phyloP scores from a whole-genome alignment of 441 rosid species.

The Biscutella auriculata region DNA sequence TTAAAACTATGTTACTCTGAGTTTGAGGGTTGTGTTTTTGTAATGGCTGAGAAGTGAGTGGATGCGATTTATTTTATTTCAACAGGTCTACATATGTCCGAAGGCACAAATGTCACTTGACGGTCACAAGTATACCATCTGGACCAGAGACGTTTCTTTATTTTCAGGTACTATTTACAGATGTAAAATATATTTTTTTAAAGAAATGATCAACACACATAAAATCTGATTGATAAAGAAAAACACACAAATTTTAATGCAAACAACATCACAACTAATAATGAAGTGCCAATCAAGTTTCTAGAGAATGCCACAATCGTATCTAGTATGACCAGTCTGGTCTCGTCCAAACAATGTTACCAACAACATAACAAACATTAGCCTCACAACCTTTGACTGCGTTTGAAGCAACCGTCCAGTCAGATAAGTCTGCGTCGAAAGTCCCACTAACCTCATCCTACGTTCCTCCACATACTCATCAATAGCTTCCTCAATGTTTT shows the following conservation, averaged over 20 bases:
- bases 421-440: constrained; percentile 35
- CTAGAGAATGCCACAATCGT: constrained; percentile 30
- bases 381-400: constrained; percentile 19
- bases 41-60: too few relatives aligned
- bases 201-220: too few relatives aligned
- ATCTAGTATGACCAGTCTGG: constrained; percentile 24
- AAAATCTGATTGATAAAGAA: too few relatives aligned
- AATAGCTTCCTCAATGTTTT: constrained; percentile 23
- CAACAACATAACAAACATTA: constrained; percentile 15
- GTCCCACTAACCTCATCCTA: constrained; percentile 37
- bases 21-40: too few relatives aligned
- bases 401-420: constrained; percentile 21
- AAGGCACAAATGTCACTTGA: too few relatives aligned
- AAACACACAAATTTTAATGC: neutral
- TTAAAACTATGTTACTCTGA: too few relatives aligned
- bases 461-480: constrained; percentile 33
- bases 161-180: too few relatives aligned
- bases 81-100: too few relatives aligned
- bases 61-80: too few relatives aligned
- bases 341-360: constrained; percentile 25
- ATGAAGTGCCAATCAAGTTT: neutral
- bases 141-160: too few relatives aligned
- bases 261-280: neutral
- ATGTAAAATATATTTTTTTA: too few relatives aligned
- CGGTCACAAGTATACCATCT: too few relatives aligned